Evolutionary conservation across 75 land plant species (phyloP).

Genomic region (Pseudotsuga menziesii): DNA sequence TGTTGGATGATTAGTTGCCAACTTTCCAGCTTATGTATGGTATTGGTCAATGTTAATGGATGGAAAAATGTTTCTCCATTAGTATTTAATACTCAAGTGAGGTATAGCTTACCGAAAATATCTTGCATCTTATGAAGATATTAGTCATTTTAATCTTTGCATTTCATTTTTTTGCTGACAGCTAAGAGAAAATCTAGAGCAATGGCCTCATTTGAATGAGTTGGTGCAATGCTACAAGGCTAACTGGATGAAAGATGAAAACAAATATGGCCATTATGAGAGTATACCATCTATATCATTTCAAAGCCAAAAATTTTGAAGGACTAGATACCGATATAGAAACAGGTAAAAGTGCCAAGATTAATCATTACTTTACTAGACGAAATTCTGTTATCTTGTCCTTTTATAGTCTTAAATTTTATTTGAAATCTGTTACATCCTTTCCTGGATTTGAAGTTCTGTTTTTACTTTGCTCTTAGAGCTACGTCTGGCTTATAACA

Average conservation of each 20-base stretch:
- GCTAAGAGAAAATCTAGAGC: conserved; percentile 81
- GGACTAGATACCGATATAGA: conserved; percentile 96
- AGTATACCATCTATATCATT: conserved; percentile 46
- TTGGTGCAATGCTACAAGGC: conserved; percentile 77
- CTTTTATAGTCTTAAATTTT: not conserved
- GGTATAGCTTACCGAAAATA: too few relatives aligned
- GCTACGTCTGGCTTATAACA: conserved; percentile 59
- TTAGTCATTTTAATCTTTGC: too few relatives aligned
- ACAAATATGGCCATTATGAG: conserved; percentile 94
- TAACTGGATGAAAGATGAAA: conserved; percentile 91
- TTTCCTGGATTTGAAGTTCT: not conserved
- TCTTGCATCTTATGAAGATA: too few relatives aligned
- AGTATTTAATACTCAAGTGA: too few relatives aligned
- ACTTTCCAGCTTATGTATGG: too few relatives aligned
- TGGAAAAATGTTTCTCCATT: too few relatives aligned
- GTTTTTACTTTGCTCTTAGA: conserved; percentile 31
- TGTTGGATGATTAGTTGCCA: too few relatives aligned
- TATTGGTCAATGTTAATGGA: too few relatives aligned
- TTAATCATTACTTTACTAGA: not conserved
- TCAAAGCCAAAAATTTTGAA: conserved; percentile 76
- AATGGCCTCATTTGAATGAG: conserved; percentile 91
- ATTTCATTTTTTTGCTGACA: conserved; percentile 16
- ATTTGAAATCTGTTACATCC: not conserved
- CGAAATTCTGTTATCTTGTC: not conserved
- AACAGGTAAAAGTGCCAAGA: conserved; percentile 48